Evolutionary conservation across 2,329 filamentous ascomycete species (phyloP).

Genomic region (Alternaria sp.): DNA sequence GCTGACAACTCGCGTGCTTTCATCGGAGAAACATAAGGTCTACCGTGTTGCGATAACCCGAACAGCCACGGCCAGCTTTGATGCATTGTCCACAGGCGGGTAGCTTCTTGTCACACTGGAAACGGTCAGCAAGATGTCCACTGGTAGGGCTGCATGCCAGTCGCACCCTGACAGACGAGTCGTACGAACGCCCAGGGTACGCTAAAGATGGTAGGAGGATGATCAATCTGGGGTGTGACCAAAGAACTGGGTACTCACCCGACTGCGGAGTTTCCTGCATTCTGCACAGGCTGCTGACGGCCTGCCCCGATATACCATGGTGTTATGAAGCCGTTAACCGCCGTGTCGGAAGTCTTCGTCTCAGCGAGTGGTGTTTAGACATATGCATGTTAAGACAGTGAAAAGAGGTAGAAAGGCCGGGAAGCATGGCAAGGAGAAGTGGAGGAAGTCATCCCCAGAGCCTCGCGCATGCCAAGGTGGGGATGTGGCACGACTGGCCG

Average conservation of each 20-base stretch:
- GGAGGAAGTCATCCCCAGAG: neutral
- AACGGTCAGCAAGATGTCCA: conserved; percentile 1
- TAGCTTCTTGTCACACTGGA: conserved; percentile 38
- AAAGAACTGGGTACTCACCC: conserved; percentile 26
- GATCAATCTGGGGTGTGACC: neutral
- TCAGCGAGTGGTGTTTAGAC: conserved; percentile 4
- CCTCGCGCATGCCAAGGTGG: neutral
- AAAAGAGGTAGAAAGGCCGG: neutral
- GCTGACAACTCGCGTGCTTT: conserved; percentile 33
- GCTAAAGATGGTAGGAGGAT: neutral
- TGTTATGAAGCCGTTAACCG: neutral
- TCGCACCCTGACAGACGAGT: neutral
- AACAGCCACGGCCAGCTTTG: conserved; percentile 36
- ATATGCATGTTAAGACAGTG: neutral
- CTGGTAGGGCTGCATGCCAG: neutral
- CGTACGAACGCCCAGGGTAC: neutral
- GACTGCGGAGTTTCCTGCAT: conserved; percentile 43
- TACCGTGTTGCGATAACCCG: conserved; percentile 39
- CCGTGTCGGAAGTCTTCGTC: conserved; percentile 2
- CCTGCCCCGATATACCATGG: conserved; percentile 41
- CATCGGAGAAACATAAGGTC: conserved; percentile 44
- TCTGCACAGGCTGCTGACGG: conserved; percentile 39
- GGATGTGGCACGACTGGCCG: neutral
- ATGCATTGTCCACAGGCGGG: conserved; percentile 41
- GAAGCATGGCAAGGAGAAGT: neutral